Percentiles rank a stretch among this genome's conserved stretches.
These are phyloP conservation scores for Aegilops bicornis DNA, from an alignment of 176 grass and related monocot species.

Conservation along the genomic window DNA sequence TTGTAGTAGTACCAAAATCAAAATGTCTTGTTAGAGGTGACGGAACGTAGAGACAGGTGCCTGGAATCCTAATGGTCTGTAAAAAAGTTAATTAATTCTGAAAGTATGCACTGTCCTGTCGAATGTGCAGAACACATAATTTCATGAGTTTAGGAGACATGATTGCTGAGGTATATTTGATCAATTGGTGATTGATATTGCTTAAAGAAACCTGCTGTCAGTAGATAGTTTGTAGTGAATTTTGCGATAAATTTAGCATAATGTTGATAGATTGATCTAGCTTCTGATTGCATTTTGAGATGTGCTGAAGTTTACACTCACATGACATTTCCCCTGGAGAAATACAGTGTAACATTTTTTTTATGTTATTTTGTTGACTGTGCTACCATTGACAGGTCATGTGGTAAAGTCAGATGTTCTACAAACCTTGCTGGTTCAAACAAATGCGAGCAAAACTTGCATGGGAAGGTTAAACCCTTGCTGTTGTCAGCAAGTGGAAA, in stretches of 20 bases:
- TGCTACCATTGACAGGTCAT: conserved; percentile 32
- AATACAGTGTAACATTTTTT: neutral
- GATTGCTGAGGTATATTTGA: neutral
- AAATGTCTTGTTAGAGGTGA: neutral
- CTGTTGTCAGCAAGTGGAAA: conserved; percentile 19
- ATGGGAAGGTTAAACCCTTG: conserved; percentile 22
- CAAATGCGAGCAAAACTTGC: conserved; percentile 13
- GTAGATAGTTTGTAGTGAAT: neutral
- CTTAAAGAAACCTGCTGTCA: neutral
- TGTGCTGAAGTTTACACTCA: neutral
- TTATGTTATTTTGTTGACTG: neutral
- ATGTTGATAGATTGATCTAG: neutral
- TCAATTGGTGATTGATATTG: neutral
- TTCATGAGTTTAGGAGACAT: neutral
- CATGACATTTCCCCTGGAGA: neutral
- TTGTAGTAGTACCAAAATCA: neutral
- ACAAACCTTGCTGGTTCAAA: neutral
- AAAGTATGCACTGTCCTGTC: neutral
- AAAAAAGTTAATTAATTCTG: neutral
- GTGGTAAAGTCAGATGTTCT: conserved; percentile 8
- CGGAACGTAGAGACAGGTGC: neutral
- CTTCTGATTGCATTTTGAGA: neutral
- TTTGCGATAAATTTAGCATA: neutral
- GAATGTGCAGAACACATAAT: neutral
- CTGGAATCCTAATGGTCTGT: neutral